Conservation (phyloP, 768 basidiomycete genomes). For the Lactifluus echinatus region DNA sequence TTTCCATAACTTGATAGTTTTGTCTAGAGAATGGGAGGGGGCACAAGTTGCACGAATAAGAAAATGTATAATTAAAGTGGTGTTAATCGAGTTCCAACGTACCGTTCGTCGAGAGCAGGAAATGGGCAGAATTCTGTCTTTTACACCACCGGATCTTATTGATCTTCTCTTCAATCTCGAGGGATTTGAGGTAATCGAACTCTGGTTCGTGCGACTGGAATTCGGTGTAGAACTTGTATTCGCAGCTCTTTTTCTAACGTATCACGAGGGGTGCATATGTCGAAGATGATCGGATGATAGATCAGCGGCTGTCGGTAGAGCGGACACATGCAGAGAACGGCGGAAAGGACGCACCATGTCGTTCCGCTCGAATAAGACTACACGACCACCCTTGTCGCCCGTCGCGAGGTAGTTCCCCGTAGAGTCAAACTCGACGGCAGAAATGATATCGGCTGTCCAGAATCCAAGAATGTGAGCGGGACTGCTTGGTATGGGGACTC, state of each 20-base stretch:
- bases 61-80: slow-evolving; percentile 3
- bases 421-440: slow-evolving; percentile 98
- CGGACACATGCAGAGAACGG: not conserved
- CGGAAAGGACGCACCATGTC: slow-evolving; percentile 61
- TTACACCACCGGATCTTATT: slow-evolving; percentile 99
- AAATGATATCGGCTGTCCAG: slow-evolving; percentile 92
- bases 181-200: slow-evolving; percentile 98
- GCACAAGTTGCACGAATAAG: not conserved
- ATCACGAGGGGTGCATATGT: not conserved
- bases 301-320: slow-evolving; percentile 7
- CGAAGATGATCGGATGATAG: slow-evolving; percentile 18
- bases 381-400: slow-evolving; percentile 98
- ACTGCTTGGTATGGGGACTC: slow-evolving; percentile 1
- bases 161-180: slow-evolving; percentile 99
- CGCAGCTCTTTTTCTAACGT: slow-evolving; percentile 94
- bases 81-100: slow-evolving; percentile 20
- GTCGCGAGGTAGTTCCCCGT: slow-evolving; percentile 99
- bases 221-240: slow-evolving; percentile 99
- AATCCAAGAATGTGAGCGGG: slow-evolving; percentile 4
- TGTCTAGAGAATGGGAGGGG: slow-evolving; percentile 47
- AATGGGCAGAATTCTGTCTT: slow-evolving; percentile 95
- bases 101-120: slow-evolving; percentile 97
- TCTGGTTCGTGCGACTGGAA: slow-evolving; percentile 99
- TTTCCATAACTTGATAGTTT: slow-evolving; percentile 99
- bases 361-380: slow-evolving; percentile 97